Base-by-base conservation (phyloP, 2,329 filamentous ascomycete genomes). In the Epichloe sylvatica region DNA sequence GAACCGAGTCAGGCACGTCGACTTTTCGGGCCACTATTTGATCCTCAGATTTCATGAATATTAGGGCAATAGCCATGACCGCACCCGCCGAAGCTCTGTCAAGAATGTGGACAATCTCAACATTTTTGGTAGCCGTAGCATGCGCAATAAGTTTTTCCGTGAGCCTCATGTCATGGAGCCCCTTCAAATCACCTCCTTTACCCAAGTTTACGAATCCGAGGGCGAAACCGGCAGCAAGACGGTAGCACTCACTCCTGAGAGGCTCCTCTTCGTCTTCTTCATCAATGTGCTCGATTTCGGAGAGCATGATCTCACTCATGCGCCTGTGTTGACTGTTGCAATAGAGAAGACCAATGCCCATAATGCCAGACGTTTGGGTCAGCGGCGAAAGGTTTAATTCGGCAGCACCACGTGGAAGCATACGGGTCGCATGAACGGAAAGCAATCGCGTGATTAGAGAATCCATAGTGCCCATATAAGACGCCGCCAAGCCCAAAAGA, bases 281-380 rank as follows among this genome's bases (percentile, higher is more conserved):
- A 42, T 92, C 88, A 47, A 88, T 76, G 54, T 90, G 84, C 63
- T 96, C 89, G 53, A 98, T 92, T 64, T 98, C 92, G 0, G 91
- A 97, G 46, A 98, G 79, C 88, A 98, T 96, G 17, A 97, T 88
- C 64, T 98, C 92, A 62, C 89, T 97, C 92, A 98, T 98, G 37
- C 94, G 83, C 33, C 94, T 85, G 67, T 98, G 94, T 60, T 97
- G 91, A 30, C 90, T 96, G 62, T 90, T 85, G 67, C 85, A 94
- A 65, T 97, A 98, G 1, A 98, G 73, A 39, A 98, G 70, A 0
- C 92, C 92, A 56, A 98, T 95, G 2, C 92, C 92, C 88, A 98
- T 94, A 40, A 98, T 84, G 19, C 90, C 92, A 1, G 91, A 92
- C 0, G 92, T 97, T 65, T 98, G 92, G 0, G 91, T 96, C 17